Conservation (phyloP, 2,329 filamentous ascomycete species). For the Neopestalotiopsis clavispora region DNA sequence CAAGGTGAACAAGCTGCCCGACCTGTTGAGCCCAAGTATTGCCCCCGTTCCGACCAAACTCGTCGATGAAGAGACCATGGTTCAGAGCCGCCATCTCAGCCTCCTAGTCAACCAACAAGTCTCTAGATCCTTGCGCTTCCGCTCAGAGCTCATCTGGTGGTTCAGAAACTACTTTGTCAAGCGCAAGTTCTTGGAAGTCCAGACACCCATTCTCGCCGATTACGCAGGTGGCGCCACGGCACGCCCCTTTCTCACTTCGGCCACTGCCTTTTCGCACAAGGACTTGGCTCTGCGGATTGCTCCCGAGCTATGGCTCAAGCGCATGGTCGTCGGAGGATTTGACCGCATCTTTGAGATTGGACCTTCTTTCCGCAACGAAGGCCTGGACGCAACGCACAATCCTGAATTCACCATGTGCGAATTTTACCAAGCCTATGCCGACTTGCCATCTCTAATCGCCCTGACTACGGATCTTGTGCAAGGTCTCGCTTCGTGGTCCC, state of each 20-base stretch:
- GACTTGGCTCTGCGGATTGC: conserved; percentile 83
- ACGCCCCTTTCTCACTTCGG: conserved; percentile 80
- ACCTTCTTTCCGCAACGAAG: conserved; percentile 90
- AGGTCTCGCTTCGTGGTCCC: conserved; percentile 59
- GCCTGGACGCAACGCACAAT: conserved; percentile 89
- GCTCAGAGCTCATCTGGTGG: conserved; percentile 74
- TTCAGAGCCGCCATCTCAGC: conserved; percentile 83
- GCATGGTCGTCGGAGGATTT: conserved; percentile 86
- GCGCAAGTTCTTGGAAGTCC: conserved; percentile 81
- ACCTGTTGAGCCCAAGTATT: conserved; percentile 76
- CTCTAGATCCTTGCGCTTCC: conserved; percentile 72
- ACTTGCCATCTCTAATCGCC: conserved; percentile 73
- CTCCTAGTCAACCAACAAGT: conserved; percentile 76
- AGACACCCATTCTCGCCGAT: conserved; percentile 85
- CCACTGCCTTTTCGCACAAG: conserved; percentile 76
- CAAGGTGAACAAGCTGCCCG: conserved; percentile 69
- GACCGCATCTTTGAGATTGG: conserved; percentile 93
- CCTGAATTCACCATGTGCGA: conserved; percentile 98
- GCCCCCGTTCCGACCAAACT: conserved; percentile 78
- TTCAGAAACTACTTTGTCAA: conserved; percentile 76
- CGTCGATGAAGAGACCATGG: conserved; percentile 72
- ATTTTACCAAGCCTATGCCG: conserved; percentile 89
- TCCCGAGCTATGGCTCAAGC: conserved; percentile 93
- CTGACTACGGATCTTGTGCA: conserved; percentile 76
- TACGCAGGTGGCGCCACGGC: conserved; percentile 87